Conservation (phyloP, 352 stramenopile species). For the Elongisporangium prolatum region DNA sequence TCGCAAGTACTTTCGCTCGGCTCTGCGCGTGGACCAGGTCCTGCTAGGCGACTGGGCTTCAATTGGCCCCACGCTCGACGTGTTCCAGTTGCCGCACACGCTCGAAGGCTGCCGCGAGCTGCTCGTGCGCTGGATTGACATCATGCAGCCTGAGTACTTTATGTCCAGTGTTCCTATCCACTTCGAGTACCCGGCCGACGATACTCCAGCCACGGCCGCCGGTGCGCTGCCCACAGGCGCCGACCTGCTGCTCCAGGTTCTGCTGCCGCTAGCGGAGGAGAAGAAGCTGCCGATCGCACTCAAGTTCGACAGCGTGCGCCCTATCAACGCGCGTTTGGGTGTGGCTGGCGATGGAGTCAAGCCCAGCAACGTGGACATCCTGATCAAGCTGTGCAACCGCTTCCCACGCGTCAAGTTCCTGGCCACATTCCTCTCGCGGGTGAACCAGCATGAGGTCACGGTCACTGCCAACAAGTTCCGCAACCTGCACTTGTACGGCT, state of each 20-base stretch:
- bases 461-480: constrained; percentile 93
- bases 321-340: constrained; percentile 77
- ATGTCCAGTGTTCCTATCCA: constrained; percentile 92
- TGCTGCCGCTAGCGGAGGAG: constrained; percentile 87
- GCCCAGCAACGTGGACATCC: constrained; percentile 80
- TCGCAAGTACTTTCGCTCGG: constrained; percentile 82
- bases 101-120: constrained; percentile 78
- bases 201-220: constrained; percentile 9
- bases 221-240: constrained; percentile 32
- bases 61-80: constrained; percentile 59
- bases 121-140: constrained; percentile 89
- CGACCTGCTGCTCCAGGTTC: constrained; percentile 81
- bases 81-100: constrained; percentile 52
- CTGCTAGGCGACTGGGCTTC: constrained; percentile 81
- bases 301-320: constrained; percentile 91
- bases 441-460: constrained; percentile 94
- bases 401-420: constrained; percentile 93
- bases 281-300: constrained; percentile 89
- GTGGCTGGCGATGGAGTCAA: constrained; percentile 91
- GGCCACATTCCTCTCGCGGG: constrained; percentile 91
- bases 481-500: constrained; percentile 94
- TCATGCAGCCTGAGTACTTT: constrained; percentile 92
- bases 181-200: constrained; percentile 67
- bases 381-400: constrained; percentile 80
- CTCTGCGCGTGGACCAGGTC: constrained; percentile 89